Evolutionary conservation across 139 green algal genomes (phyloP).

Genomic region (Chara braunii): DNA sequence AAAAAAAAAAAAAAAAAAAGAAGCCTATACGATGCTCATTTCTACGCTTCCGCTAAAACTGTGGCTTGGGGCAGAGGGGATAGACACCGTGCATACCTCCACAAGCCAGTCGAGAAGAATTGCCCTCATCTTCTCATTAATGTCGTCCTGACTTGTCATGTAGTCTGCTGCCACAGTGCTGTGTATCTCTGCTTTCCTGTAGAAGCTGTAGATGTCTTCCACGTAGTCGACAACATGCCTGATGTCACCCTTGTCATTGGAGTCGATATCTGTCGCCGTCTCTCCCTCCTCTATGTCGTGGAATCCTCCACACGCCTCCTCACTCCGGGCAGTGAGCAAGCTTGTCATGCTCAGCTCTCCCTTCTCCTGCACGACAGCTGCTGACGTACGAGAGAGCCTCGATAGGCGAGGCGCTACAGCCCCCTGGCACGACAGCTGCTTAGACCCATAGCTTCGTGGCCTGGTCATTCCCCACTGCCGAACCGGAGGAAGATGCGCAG

Average conservation of each 20-base stretch:
- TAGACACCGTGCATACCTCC: conserved; percentile 46
- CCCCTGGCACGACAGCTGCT: conserved; percentile 1
- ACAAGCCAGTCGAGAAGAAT: conserved; percentile 97
- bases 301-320: conserved; percentile 2
- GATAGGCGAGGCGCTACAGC: neutral
- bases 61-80: neutral
- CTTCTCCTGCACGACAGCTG: neutral
- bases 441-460: neutral
- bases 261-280: conserved; percentile 75
- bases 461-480: neutral
- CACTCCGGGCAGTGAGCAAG: conserved; percentile 6
- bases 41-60: too few relatives aligned
- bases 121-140: conserved; percentile 79
- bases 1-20: too few relatives aligned
- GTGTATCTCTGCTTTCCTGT: conserved; percentile 46
- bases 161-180: conserved; percentile 28
- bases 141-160: conserved; percentile 65
- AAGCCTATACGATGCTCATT: too few relatives aligned
- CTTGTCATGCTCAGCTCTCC: conserved; percentile 20
- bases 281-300: conserved; percentile 2
- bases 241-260: conserved; percentile 59
- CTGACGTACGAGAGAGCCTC: neutral
- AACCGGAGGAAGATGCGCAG: neutral
- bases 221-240: conserved; percentile 73
- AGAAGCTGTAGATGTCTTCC: conserved; percentile 84